Percentiles rank a stretch among this genome's conserved stretches.
These are phyloP conservation scores for Stephania cephalantha DNA, from an alignment of 164 flowering plant species.

Conservation along the genomic window DNA sequence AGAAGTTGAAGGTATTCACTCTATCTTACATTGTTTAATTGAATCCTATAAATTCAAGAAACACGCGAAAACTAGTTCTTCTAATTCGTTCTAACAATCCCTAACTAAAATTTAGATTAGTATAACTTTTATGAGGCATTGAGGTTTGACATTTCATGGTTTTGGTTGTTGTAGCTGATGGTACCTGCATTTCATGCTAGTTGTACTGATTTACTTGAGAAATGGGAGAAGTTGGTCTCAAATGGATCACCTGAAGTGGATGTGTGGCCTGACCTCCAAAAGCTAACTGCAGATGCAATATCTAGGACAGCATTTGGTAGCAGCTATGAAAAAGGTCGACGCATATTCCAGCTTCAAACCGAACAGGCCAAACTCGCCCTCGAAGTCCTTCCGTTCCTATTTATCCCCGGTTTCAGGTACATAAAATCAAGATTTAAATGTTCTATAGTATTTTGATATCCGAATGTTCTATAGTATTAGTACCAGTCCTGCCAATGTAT, in stretches of 20 bases:
- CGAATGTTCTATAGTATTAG: not conserved
- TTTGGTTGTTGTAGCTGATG: too few species aligned
- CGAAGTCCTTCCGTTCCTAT: not conserved
- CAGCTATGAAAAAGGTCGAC: conserved; percentile 15
- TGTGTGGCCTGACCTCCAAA: conserved; percentile 1
- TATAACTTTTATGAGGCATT: too few species aligned
- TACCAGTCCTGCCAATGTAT: too few species aligned
- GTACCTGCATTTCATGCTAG: conserved; percentile 4
- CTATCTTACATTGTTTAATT: too few species aligned
- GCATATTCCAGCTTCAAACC: conserved; percentile 21
- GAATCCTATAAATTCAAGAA: too few species aligned
- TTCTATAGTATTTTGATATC: not conserved
- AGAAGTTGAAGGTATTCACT: too few species aligned
- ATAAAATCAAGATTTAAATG: not conserved
- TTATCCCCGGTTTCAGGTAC: conserved; percentile 1
- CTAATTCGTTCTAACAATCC: not conserved
- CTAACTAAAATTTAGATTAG: too few species aligned
- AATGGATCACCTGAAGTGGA: conserved; percentile 19
- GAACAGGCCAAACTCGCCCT: conserved; percentile 12
- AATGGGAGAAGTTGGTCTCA: conserved; percentile 18
- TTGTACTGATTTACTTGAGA: conserved; percentile 18
- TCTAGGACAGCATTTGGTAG: too few species aligned
- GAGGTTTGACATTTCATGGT: not conserved
- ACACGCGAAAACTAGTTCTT: too few species aligned
- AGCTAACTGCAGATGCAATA: too few species aligned